Evolutionary conservation across 2,329 filamentous ascomycete genomes (phyloP).

Genomic region (Venturia aucupariae): DNA sequence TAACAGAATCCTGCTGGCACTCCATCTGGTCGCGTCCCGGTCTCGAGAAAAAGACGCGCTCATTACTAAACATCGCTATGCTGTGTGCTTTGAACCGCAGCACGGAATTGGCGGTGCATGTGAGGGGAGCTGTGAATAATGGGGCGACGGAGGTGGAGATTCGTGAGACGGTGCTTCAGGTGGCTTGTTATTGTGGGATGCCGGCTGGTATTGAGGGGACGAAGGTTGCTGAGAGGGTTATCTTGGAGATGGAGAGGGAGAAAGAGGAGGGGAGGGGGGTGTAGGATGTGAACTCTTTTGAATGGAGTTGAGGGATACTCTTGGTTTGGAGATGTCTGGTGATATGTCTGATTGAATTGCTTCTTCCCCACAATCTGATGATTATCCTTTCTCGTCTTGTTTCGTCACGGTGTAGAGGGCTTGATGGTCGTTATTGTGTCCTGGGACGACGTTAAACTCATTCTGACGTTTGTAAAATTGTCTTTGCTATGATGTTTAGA

Average conservation of each 20-base stretch:
- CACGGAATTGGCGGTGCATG: constrained; percentile 51
- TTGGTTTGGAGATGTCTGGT: too few relatives aligned
- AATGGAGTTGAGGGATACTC: too few relatives aligned
- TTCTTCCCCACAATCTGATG: too few relatives aligned
- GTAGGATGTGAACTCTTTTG: too few relatives aligned
- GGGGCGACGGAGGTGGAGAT: constrained; percentile 54
- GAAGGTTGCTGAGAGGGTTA: constrained; percentile 41
- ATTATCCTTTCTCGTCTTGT: too few relatives aligned
- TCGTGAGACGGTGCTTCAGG: constrained; percentile 47
- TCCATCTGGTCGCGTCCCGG: constrained; percentile 55
- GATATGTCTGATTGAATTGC: too few relatives aligned
- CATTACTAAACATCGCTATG: constrained; percentile 56
- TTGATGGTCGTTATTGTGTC: too few relatives aligned
- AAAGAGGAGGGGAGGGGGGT: constrained; percentile 22
- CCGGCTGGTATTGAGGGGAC: constrained; percentile 47
- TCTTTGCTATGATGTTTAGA: too few relatives aligned
- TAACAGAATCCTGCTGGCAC: constrained; percentile 58
- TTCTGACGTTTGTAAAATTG: too few relatives aligned
- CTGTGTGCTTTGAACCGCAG: constrained; percentile 51
- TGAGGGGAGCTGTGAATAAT: constrained; percentile 55
- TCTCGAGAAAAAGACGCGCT: constrained; percentile 51
- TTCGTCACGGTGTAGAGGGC: too few relatives aligned
- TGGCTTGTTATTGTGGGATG: constrained; percentile 44
- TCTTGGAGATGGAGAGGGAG: constrained; percentile 41
- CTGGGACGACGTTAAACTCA: too few relatives aligned